Base-by-base conservation (phyloP, 768 basidiomycete species). In the Suillus brevipes region DNA sequence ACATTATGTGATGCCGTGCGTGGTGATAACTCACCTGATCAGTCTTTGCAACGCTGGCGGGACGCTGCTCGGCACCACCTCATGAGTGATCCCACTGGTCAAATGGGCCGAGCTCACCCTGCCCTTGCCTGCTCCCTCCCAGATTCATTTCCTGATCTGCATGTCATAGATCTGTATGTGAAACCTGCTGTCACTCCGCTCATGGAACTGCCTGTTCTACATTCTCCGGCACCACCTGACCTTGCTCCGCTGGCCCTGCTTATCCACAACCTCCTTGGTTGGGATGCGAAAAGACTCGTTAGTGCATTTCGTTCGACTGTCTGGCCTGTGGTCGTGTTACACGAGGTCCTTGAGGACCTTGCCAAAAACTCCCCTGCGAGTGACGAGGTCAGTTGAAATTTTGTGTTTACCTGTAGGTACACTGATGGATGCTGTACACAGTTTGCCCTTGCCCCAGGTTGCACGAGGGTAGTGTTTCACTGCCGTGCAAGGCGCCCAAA, bases 321-420 rank as follows among this genome's bases (percentile, higher is more conserved):
- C 13, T 64, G 55, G 63, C 63, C 63, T 2, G 34, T 40, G 2
- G 37, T 64, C 0, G 14, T 64, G 2, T 28, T 64, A 4, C 34
- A 64, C 6, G 42, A 64, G 5, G 4, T 64, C 8, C 63, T 64
- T 2, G 28, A 36, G 7, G 63, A 64, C 18, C 16, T 59, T 20
- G 13, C 25, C 3, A 63, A 55, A 3, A 58, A 34, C 10, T 63
- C 56, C 0, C n/a, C 43, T 2, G 2, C 10, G 1, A 38, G 62
- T 42, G 42, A 59, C 2, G 13, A 63, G 62, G 62, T 60, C 13
- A 1, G 10, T 62, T 10, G 7, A 4, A 20, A 6, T 20, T 38
- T 60, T 25, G 40, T 9, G 0, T 23, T 16, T 50, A 23, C 47
- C 1, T 7, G 1, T 50, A 16, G 6, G 18, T 28, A 25, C 18